A percentile compares a stretch with the other conserved stretches of the same genome.
These are phyloP conservation scores for Hypoxylon sp. DNA, from an alignment of 2,329 filamentous ascomycete genomes.

Conservation along the genomic window DNA sequence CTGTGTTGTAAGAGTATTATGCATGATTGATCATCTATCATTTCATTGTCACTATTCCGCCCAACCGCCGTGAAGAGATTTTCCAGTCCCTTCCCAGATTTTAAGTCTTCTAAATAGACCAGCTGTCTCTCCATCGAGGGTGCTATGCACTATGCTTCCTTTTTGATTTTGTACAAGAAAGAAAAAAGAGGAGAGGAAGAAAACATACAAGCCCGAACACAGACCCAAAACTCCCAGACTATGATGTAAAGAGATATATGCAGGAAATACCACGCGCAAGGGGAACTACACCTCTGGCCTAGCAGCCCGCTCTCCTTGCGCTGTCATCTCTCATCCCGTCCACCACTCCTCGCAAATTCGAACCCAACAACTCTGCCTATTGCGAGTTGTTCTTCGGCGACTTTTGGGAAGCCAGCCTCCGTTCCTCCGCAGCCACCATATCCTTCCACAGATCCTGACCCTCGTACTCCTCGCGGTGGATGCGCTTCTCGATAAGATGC, in stretches of 20 bases:
- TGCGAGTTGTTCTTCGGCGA: constrained; percentile 46
- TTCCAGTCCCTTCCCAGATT: constrained; percentile 4
- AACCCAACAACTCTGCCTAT: neutral
- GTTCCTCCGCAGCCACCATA: constrained; percentile 86
- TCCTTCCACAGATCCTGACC: constrained; percentile 96
- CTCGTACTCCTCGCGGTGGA: constrained; percentile 87
- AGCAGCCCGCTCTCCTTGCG: constrained; percentile 36
- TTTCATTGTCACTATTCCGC: constrained; percentile 12
- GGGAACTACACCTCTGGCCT: neutral
- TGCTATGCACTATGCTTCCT: constrained; percentile 8
- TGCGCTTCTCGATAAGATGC: constrained; percentile 84
- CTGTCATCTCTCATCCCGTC: constrained; percentile 13
- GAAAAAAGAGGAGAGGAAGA: constrained; percentile 10
- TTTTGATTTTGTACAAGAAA: constrained; percentile 31
- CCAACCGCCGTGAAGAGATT: neutral
- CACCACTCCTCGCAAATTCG: neutral
- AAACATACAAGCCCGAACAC: neutral
- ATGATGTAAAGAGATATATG: constrained; percentile 26
- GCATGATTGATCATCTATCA: constrained; percentile 34
- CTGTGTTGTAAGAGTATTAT: constrained; percentile 32
- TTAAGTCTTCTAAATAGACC: neutral
- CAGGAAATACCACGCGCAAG: neutral
- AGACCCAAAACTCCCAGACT: constrained; percentile 23
- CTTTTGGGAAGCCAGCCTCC: constrained; percentile 60
- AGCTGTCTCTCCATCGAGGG: neutral